A percentile compares a stretch with the other conserved stretches of the same genome.
These are phyloP conservation scores for Shiraia sp. DNA, from an alignment of 2,329 filamentous ascomycete species.

Conservation along the genomic window DNA sequence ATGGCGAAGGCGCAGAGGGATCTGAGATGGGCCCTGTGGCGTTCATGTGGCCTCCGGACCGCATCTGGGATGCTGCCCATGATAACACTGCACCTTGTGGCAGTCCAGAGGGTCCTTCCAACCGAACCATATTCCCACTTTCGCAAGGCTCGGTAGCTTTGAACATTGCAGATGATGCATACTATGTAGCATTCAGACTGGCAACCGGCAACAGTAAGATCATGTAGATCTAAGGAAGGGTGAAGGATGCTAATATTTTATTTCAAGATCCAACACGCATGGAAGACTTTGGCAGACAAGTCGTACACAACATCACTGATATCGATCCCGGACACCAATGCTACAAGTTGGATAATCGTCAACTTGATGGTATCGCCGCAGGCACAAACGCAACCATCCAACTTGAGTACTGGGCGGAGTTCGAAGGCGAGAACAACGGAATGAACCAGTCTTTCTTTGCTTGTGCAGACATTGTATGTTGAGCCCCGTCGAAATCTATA, in stretches of 20 bases:
- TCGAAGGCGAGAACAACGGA: slow-evolving; percentile 45
- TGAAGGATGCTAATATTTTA: background rate
- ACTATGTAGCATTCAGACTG: slow-evolving; percentile 57
- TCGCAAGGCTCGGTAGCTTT: slow-evolving; percentile 60
- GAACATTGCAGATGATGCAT: slow-evolving; percentile 62
- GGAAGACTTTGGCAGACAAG: slow-evolving; percentile 45
- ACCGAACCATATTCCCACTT: slow-evolving; percentile 62
- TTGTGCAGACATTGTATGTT: slow-evolving; percentile 50
- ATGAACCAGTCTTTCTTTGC: slow-evolving; percentile 51
- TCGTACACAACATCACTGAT: slow-evolving; percentile 43
- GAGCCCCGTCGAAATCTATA: too few species aligned
- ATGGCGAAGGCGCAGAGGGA: slow-evolving; percentile 36
- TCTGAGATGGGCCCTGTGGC: slow-evolving; percentile 59
- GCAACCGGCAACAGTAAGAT: slow-evolving; percentile 56
- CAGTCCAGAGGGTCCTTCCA: slow-evolving; percentile 51
- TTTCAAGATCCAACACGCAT: slow-evolving; percentile 45
- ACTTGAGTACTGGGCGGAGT: slow-evolving; percentile 49
- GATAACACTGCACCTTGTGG: slow-evolving; percentile 65
- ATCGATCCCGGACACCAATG: slow-evolving; percentile 52
- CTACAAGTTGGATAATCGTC: slow-evolving; percentile 42
- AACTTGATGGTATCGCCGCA: slow-evolving; percentile 35
- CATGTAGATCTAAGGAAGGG: background rate
- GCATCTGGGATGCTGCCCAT: slow-evolving; percentile 57
- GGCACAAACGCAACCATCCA: slow-evolving; percentile 53
- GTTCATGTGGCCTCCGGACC: slow-evolving; percentile 64